Evolutionary conservation across 139 green algal genomes (phyloP), one percentile per base, ranked within the genome.

Genomic region (Klebsormidium nitens): DNA sequence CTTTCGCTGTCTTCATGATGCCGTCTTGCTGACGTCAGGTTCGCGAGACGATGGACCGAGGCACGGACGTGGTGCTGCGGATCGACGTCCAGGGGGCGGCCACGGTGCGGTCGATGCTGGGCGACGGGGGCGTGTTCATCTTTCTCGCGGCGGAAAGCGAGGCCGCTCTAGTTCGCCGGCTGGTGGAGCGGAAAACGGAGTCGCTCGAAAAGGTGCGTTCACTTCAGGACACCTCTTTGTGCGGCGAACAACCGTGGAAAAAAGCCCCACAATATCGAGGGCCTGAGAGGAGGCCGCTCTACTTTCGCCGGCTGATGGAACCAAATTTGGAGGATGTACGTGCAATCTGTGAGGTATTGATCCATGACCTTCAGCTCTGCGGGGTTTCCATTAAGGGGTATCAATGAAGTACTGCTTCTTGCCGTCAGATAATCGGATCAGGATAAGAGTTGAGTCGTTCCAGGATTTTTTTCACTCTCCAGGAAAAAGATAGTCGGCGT

Each of bases 71-170:
- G 28, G 84, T 97, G 39, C 77, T 98, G 56, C 72, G 92, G 31
- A 69, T 97, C n/a, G 91, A 97, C 70, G 88, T 97, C 29, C 90
- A 97, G 70, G 91, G 91, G 26, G 88, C 90, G 8, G 85, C 84
- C 11, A 95, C 89, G 2, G 75, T 96, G 19, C 84, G 87, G 49
- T 8, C 36, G 2, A 72, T 63, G 26, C 67, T 96, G 17, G 81
- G 95, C 44, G 87, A 91, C 2, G 81, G 88, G 31, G 81, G 76
- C 3, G 72, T 96, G 1, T 89, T 84, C 26, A 87, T 97, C n/a
- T 97, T 95, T 64, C 74, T 97, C 2, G 85, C 78, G 4, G 89
- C 92, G 2, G 87, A 92, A 63, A 90, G 72, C 36, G 88, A 97
- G 76, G 73, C 69, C 1, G 82, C 80, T 42, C 83, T 97, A 31